Conservation (phyloP, 305 asterid genomes). For the Solanum hybrid region DNA sequence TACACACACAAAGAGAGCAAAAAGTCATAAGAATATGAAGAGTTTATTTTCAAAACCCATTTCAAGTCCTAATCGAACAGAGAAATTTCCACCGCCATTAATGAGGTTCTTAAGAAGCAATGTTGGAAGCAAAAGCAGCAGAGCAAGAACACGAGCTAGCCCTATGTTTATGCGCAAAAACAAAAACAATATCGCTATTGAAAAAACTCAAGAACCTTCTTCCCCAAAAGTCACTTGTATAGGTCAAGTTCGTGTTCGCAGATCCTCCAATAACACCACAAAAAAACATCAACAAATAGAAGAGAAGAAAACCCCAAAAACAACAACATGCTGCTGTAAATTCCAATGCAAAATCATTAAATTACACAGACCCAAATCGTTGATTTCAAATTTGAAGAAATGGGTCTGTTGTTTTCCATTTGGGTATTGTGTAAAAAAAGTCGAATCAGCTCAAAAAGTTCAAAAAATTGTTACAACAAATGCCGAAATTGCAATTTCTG, state of each 20-base stretch:
- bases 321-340: conserved; percentile 5
- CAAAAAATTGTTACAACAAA: not conserved
- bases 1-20: not conserved
- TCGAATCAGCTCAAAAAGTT: not conserved
- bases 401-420: conserved; percentile 33
- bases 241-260: conserved; percentile 77
- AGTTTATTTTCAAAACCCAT: conserved; percentile 43
- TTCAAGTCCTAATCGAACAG: conserved; percentile 65
- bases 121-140: conserved; percentile 74
- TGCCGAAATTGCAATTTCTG: not conserved
- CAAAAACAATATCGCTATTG: conserved; percentile 15
- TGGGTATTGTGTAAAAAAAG: conserved; percentile 22
- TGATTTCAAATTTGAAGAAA: conserved; percentile 17
- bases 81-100: conserved; percentile 83
- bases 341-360: not conserved
- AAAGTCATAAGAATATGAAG: conserved; percentile 24
- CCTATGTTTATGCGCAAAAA: conserved; percentile 53
- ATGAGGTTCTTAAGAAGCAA: conserved; percentile 64
- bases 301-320: not conserved
- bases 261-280: conserved; percentile 27
- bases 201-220: conserved; percentile 58
- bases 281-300: conserved; percentile 8
- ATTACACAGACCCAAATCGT: conserved; percentile 12
- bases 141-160: conserved; percentile 41
- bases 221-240: conserved; percentile 93